phyloP scores from a whole-genome alignment of 192 early-diverging fungal species.

The Coemansia sp. region DNA sequence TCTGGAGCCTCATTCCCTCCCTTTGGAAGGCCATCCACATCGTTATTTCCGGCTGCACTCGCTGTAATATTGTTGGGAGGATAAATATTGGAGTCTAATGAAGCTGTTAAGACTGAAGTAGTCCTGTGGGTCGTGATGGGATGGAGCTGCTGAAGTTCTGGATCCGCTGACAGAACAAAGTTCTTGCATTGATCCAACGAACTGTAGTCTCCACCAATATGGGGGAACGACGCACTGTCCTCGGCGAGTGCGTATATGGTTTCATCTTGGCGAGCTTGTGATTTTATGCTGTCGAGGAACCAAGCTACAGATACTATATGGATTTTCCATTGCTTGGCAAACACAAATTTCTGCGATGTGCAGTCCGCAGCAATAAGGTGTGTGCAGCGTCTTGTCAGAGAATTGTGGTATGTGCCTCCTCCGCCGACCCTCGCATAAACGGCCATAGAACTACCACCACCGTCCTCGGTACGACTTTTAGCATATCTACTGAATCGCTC shows the following conservation, averaged over 20 bases:
- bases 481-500: neutral
- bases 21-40: conserved; percentile 8
- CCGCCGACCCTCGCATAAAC: conserved; percentile 25
- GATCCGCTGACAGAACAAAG: conserved; percentile 2
- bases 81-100: neutral
- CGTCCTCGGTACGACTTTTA: neutral
- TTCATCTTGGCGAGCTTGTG: conserved; percentile 37
- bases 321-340: conserved; percentile 36
- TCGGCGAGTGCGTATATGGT: conserved; percentile 6
- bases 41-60: neutral
- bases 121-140: neutral
- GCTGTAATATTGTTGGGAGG: conserved; percentile 3
- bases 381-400: conserved; percentile 40
- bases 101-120: neutral
- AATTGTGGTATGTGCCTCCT: conserved; percentile 37
- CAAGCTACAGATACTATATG: conserved; percentile 38
- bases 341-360: conserved; percentile 48
- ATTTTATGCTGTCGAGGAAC: conserved; percentile 30
- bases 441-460: neutral
- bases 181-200: neutral
- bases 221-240: neutral
- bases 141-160: neutral
- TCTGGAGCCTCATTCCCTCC: conserved; percentile 2
- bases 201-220: neutral
- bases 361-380: conserved; percentile 38